phyloP scores from a whole-genome alignment of 2,329 filamentous ascomycete species.

The Talaromyces rugulosus region DNA sequence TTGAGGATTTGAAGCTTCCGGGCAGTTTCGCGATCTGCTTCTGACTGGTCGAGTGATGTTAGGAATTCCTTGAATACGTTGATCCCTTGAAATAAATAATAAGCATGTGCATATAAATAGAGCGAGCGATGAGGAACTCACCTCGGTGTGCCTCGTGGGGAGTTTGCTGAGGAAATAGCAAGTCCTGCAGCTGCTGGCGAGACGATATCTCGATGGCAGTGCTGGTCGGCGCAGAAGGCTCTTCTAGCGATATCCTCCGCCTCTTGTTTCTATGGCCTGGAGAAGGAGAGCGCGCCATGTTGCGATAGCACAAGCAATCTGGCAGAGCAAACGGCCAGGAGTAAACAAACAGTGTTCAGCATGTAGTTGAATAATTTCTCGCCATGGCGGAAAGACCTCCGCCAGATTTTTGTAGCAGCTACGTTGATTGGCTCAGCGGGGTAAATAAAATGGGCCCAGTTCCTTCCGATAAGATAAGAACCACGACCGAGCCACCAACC shows the following conservation, averaged over 20 bases:
- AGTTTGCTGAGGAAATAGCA: slow-evolving; percentile 70
- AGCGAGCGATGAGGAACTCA: slow-evolving; percentile 47
- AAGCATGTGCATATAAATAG: background rate
- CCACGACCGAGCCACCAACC: background rate
- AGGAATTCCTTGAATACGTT: slow-evolving; percentile 44
- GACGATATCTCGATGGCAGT: slow-evolving; percentile 33
- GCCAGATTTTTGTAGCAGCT: slow-evolving; percentile 4
- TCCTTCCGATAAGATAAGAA: slow-evolving; percentile 13
- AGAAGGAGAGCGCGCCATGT: slow-evolving; percentile 32
- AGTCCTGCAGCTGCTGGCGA: slow-evolving; percentile 62
- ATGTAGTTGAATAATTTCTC: background rate
- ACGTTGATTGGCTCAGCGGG: slow-evolving; percentile 3
- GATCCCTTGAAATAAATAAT: slow-evolving; percentile 28
- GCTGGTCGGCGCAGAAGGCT: slow-evolving; percentile 7
- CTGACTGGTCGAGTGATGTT: slow-evolving; percentile 31
- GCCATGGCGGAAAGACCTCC: background rate
- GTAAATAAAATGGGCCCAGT: background rate
- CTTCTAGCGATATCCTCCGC: slow-evolving; percentile 33
- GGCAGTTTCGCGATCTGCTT: slow-evolving; percentile 32
- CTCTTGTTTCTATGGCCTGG: slow-evolving; percentile 33
- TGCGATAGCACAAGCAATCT: background rate
- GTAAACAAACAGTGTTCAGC: background rate
- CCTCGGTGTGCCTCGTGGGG: slow-evolving; percentile 54
- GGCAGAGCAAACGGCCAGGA: background rate
- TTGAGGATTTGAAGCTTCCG: slow-evolving; percentile 42